Percentiles rank a stretch among this genome's conserved stretches.
phyloP scores from a whole-genome alignment of 139 green algal genomes.

The Astrephomene gubernaculifera region DNA sequence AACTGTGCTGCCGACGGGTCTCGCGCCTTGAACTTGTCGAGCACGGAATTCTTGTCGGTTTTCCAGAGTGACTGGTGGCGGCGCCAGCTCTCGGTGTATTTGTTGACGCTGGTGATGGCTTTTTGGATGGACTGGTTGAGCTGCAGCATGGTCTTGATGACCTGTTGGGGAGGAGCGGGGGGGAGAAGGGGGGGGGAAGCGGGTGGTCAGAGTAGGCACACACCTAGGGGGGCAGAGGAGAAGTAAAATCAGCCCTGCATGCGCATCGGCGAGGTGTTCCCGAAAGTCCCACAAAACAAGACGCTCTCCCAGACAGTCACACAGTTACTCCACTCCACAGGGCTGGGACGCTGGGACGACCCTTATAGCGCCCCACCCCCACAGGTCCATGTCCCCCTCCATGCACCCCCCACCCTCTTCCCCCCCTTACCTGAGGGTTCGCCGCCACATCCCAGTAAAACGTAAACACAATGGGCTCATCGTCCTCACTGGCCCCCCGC shows the following conservation, averaged over 20 bases:
- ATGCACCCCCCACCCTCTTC: not conserved
- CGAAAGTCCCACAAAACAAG: no score
- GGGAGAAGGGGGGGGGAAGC: no score
- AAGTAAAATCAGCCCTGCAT: no score
- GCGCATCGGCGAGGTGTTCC: no score
- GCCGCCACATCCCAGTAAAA: conserved; percentile 86
- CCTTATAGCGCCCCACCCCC: not conserved
- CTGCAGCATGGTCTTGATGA: conserved; percentile 69
- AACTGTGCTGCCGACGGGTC: conserved; percentile 68
- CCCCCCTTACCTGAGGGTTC: conserved; percentile 64
- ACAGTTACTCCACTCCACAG: no score
- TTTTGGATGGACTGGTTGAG: conserved; percentile 81
- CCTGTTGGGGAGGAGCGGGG: no score
- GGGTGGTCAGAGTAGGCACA: no score
- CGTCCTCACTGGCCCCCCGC: conserved; percentile 68
- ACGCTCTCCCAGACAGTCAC: no score
- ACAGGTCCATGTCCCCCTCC: not conserved
- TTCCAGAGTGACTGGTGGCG: conserved; percentile 88
- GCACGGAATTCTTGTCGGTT: conserved; percentile 75
- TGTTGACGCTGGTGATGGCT: conserved; percentile 66
- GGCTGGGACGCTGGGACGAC: no score
- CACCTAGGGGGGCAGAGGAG: no score
- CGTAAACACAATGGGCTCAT: conserved; percentile 85
- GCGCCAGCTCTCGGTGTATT: conserved; percentile 83
- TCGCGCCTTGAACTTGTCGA: conserved; percentile 87